Evolutionary conservation across 129 eudicot species (phyloP), one percentile per base, ranked within the genome.

Genomic region (Flaveria trinervia): DNA sequence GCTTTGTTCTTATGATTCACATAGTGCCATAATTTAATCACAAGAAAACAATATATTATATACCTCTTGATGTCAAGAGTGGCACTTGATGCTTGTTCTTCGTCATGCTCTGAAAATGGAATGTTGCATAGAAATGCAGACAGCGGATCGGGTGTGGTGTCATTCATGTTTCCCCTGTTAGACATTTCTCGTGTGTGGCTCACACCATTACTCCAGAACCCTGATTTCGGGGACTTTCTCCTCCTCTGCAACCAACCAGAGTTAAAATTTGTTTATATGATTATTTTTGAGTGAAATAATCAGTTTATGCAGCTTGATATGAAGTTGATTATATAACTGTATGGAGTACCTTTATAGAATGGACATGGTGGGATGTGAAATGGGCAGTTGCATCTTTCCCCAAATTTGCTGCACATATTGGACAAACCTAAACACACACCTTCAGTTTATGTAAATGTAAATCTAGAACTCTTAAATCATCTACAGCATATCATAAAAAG

Each of bases 321-420:
- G 65, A 59, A 23, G 7, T 3, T 23, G 39, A 23, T 23, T 9
- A 60, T 25, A 60, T 25, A 25, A 36, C 41, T 36, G 6, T 36
- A 36, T 36, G 41, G 4, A 33, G n/a, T 80, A 93, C 98, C 96
- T 90, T 91, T 12, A 90, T 84, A 25, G 92, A 93, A 79, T 87
- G 90, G 13, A 89, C 84, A 85, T 93, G 97, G 49, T 90, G 92
- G 12, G 86, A 67, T 68, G 83, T 73, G 77, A 93, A 93, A 83
- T 90, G 98, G 0, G 80, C 88, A 5, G 77, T 77, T 59, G 94
- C 86, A 79, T 93, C 97, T 75, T 84, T 90, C 25, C 98, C 98
- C 60, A 93, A 70, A 81, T 89, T 90, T 60, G 92, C 91, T 28
- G 98, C 98, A 80, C 96, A 88, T 64, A 90, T 81, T 39, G 98